These are phyloP conservation scores for Lasiodiplodia sp. DNA, from an alignment of 2,329 filamentous ascomycete genomes.

Conservation along the genomic window DNA sequence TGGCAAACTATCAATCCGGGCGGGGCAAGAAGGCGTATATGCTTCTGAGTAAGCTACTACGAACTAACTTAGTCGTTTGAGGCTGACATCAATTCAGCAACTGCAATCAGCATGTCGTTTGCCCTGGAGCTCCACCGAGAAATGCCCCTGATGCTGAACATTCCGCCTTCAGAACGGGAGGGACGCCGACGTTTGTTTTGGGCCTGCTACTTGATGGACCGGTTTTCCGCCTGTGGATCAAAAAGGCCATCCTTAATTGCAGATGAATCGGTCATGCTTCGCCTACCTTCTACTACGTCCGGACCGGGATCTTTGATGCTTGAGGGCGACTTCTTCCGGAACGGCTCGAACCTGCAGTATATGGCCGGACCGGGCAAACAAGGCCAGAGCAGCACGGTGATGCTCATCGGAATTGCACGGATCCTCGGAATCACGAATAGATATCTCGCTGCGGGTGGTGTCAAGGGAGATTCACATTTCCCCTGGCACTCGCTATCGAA, in stretches of 20 bases:
- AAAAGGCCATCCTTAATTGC: conserved; percentile 81
- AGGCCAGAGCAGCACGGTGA: conserved; percentile 76
- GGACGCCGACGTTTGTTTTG: conserved; percentile 83
- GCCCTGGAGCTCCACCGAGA: conserved; percentile 84
- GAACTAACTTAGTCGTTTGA: not conserved
- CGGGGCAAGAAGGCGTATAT: conserved; percentile 87
- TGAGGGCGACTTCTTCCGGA: conserved; percentile 83
- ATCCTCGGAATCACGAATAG: conserved; percentile 84
- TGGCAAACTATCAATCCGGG: conserved; percentile 78
- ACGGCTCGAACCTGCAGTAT: conserved; percentile 78
- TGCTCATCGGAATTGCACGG: conserved; percentile 84
- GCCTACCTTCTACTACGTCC: conserved; percentile 77
- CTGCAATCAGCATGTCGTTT: conserved; percentile 81
- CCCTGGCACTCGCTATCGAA: conserved; percentile 89
- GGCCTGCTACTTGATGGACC: conserved; percentile 86
- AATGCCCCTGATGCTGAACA: conserved; percentile 66
- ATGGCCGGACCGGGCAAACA: conserved; percentile 73
- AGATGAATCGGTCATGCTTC: conserved; percentile 77
- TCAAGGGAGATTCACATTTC: conserved; percentile 89
- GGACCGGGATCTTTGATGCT: conserved; percentile 67
- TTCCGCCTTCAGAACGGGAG: conserved; percentile 75
- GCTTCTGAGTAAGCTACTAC: conserved; percentile 69
- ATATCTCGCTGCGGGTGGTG: conserved; percentile 83
- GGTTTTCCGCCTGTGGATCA: conserved; percentile 82
- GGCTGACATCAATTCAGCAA: conserved; percentile 59